Conservation (phyloP, 345 rosid genomes). For the Eucalyptus coolabah region DNA sequence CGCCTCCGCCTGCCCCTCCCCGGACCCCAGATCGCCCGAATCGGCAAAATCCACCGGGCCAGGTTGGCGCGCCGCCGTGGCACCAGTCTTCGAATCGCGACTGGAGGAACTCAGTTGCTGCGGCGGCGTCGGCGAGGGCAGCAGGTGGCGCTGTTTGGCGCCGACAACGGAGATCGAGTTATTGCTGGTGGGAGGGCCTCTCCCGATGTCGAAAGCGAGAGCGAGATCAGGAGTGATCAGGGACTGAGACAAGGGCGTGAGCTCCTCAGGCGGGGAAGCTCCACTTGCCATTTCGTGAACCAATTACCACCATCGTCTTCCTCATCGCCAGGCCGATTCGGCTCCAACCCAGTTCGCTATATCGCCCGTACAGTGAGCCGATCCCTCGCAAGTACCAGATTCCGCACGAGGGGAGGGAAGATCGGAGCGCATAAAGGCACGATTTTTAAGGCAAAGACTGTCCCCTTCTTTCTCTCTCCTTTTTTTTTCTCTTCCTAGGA, state of each 20-base stretch:
- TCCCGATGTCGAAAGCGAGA: slow-evolving; percentile 72
- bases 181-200: not conserved
- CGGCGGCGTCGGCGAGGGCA: not conserved
- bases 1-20: slow-evolving; percentile 25
- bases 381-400: not conserved
- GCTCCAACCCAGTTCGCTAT: slow-evolving; percentile 1
- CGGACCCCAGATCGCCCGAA: slow-evolving; percentile 46
- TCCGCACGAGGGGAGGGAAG: not conserved
- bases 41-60: slow-evolving; percentile 49
- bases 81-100: not conserved
- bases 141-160: not conserved
- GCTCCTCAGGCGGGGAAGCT: slow-evolving; percentile 87
- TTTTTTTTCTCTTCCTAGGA: not conserved
- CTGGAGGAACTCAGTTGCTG: slow-evolving; percentile 22
- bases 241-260: slow-evolving; percentile 81
- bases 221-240: slow-evolving; percentile 96
- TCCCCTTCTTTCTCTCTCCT: not conserved
- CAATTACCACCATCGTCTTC: slow-evolving; percentile 72
- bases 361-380: not conserved
- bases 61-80: slow-evolving; percentile 29
- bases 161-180: slow-evolving; percentile 4
- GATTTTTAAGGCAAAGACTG: not conserved
- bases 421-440: not conserved
- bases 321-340: slow-evolving; percentile 34
- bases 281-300: slow-evolving; percentile 82